These are phyloP conservation scores for Beta corolliflora DNA, from an alignment of 179 eudicot genomes.

Conservation along the genomic window DNA sequence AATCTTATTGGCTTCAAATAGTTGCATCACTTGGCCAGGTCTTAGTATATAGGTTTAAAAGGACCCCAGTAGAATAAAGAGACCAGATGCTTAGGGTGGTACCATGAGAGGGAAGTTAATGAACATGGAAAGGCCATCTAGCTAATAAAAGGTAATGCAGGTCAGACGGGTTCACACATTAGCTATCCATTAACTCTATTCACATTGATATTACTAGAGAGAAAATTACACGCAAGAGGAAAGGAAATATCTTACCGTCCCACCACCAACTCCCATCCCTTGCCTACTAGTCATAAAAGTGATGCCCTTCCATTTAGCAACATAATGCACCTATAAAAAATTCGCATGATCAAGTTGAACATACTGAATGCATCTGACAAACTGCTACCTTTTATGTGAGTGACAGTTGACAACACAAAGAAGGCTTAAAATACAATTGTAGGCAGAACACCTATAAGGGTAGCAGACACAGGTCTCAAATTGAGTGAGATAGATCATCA, in stretches of 20 bases:
- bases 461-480: neutral
- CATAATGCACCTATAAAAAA: conserved; percentile 76
- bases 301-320: conserved; percentile 89
- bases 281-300: conserved; percentile 99
- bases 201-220: neutral
- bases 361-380: neutral
- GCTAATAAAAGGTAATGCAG: neutral
- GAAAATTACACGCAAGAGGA: neutral
- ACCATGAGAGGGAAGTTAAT: neutral
- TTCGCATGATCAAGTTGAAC: conserved; percentile 16
- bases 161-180: neutral
- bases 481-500: neutral
- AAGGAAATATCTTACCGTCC: conserved; percentile 62
- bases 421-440: neutral
- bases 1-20: neutral
- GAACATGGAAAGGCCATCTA: neutral
- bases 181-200: neutral
- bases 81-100: neutral
- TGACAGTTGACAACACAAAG: neutral
- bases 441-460: neutral
- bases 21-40: neutral
- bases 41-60: neutral
- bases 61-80: neutral
- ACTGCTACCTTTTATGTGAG: neutral
- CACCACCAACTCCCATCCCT: conserved; percentile 96